Evolutionary conservation across 2,329 filamentous ascomycete species (phyloP).

Genomic region (Neonectria neomacrospora): DNA sequence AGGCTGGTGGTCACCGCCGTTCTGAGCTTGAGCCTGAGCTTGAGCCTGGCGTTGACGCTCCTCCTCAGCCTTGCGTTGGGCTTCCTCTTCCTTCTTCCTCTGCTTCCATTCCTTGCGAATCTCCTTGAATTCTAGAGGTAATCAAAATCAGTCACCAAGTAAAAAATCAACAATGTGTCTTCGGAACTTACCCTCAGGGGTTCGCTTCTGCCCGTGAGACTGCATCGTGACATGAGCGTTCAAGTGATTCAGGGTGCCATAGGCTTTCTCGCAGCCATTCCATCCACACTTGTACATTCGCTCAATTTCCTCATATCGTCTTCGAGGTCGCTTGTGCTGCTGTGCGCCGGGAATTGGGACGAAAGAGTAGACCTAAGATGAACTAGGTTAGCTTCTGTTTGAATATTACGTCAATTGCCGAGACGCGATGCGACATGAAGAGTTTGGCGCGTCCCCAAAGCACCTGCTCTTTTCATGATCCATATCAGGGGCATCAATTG

Average conservation of each 20-base stretch:
- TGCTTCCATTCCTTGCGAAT: conserved; percentile 99
- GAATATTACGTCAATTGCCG: not conserved
- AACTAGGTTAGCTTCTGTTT: not conserved
- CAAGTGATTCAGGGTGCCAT: conserved; percentile 95
- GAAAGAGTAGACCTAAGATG: conserved; percentile 87
- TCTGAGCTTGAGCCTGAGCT: conserved; percentile 66
- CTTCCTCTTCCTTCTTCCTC: conserved; percentile 98
- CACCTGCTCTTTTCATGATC: not conserved
- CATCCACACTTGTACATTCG: conserved; percentile 99
- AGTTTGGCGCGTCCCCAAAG: not conserved
- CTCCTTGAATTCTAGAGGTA: conserved; percentile 89
- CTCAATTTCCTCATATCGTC: conserved; percentile 98
- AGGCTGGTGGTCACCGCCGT: conserved; percentile 60
- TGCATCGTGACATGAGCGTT: conserved; percentile 99
- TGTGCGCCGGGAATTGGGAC: conserved; percentile 97
- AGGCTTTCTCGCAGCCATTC: conserved; percentile 98
- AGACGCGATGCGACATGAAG: not conserved
- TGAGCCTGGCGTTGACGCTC: conserved; percentile 72
- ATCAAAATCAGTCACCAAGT: conserved; percentile 38
- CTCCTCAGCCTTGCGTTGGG: conserved; percentile 87
- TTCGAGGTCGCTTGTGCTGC: conserved; percentile 93
- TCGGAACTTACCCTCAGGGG: conserved; percentile 85
- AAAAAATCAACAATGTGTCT: too few species aligned
- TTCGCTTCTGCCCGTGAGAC: conserved; percentile 92
- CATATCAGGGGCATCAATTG: not conserved